Percentiles rank a stretch among this genome's conserved stretches.
Conservation (phyloP, 2,329 filamentous ascomycete genomes). For the Clonostachys rhizophaga region DNA sequence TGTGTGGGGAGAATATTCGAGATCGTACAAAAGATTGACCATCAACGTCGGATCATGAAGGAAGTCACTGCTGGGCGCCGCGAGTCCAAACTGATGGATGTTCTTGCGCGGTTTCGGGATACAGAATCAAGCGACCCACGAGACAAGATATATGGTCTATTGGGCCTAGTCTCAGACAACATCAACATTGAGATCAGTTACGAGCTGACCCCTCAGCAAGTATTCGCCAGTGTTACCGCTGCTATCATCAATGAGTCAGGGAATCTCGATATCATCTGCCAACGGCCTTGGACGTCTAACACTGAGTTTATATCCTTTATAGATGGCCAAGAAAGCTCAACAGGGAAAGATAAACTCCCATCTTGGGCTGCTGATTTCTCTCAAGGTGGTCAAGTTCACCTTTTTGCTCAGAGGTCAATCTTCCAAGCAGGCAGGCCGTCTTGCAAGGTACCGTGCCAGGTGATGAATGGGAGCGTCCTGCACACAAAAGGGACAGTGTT, state of each 20-base stretch:
- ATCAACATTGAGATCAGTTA: background rate
- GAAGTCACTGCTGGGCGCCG: background rate
- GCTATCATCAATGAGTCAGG: background rate
- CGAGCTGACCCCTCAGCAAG: background rate
- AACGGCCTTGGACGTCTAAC: conserved; percentile 1
- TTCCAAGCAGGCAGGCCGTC: conserved; percentile 1
- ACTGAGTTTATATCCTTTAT: background rate
- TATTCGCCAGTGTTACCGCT: background rate
- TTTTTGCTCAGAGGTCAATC: conserved; percentile 3
- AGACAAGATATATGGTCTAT: background rate
- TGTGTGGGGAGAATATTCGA: background rate
- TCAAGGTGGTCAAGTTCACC: background rate
- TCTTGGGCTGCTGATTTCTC: background rate
- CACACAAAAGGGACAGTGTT: background rate
- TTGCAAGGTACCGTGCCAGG: background rate
- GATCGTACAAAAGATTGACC: background rate
- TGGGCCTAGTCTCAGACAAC: background rate
- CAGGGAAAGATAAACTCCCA: background rate
- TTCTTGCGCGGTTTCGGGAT: background rate
- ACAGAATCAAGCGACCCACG: background rate
- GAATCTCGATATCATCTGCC: conserved; percentile 2
- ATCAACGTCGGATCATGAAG: background rate
- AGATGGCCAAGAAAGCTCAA: too few species aligned
- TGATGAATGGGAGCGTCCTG: background rate
- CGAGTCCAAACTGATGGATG: background rate